Evolutionary conservation across 805 yeast species (phyloP).

Genomic region (Middelhovenomyces tepae): DNA sequence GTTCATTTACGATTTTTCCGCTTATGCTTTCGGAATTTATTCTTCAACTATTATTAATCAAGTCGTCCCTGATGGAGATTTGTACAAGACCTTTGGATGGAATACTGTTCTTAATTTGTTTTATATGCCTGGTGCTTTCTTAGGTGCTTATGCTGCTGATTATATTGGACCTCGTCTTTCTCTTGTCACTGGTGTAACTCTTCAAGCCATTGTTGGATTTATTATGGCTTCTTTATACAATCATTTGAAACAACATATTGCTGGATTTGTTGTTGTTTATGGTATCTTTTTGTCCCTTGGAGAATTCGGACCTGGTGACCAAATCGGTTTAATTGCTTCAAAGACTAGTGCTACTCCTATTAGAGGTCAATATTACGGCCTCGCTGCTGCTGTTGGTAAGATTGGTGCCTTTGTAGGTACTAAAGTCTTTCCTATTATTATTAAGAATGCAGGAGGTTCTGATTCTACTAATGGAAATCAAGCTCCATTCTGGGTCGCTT

Average conservation of each 20-base stretch:
- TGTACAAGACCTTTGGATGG: slow-evolving; percentile 84
- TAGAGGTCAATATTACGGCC: slow-evolving; percentile 84
- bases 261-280: slow-evolving; percentile 73
- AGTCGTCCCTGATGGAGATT: slow-evolving; percentile 48
- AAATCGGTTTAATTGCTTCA: slow-evolving; percentile 79
- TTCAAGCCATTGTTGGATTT: slow-evolving; percentile 74
- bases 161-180: slow-evolving; percentile 87
- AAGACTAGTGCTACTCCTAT: slow-evolving; percentile 80
- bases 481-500: slow-evolving; percentile 76
- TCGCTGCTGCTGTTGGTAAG: slow-evolving; percentile 88
- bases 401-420: slow-evolving; percentile 90
- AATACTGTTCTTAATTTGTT: slow-evolving; percentile 79
- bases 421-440: slow-evolving; percentile 77
- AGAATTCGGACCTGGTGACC: slow-evolving; percentile 92
- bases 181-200: slow-evolving; percentile 52
- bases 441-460: slow-evolving; percentile 45
- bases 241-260: slow-evolving; percentile 50
- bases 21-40: slow-evolving; percentile 81
- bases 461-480: slow-evolving; percentile 46
- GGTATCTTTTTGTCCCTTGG: slow-evolving; percentile 85
- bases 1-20: slow-evolving; percentile 86
- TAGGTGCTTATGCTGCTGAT: slow-evolving; percentile 83
- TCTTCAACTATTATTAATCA: slow-evolving; percentile 62
- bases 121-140: slow-evolving; percentile 81
- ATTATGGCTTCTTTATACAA: slow-evolving; percentile 69